These are phyloP conservation scores for Dactylorhiza incarnata DNA, from an alignment of 106 monocot species.

Conservation along the genomic window DNA sequence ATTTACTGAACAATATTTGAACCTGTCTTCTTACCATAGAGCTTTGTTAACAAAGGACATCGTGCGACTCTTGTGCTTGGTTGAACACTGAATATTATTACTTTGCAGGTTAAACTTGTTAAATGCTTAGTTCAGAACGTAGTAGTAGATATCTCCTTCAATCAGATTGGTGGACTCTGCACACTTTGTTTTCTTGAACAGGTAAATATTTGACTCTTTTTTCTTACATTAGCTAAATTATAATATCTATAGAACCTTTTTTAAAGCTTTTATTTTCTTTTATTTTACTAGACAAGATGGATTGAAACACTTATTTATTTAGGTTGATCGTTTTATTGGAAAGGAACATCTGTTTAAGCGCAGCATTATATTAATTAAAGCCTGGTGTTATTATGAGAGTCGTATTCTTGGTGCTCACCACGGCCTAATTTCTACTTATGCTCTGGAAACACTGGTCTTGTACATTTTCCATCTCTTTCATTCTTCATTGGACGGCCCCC, in stretches of 20 bases:
- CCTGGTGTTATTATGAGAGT: conserved; percentile 98
- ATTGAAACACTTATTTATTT: conserved; percentile 5
- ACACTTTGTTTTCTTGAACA: conserved; percentile 88
- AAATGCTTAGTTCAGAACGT: conserved; percentile 92
- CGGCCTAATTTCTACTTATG: conserved; percentile 90
- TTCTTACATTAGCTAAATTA: neutral
- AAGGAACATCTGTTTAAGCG: conserved; percentile 83
- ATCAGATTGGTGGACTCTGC: conserved; percentile 83
- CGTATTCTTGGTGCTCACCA: conserved; percentile 96
- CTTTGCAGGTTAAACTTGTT: conserved; percentile 79
- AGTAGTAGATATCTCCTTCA: conserved; percentile 91
- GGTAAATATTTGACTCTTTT: conserved; percentile 19
- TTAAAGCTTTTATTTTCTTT: neutral
- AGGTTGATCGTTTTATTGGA: conserved; percentile 71
- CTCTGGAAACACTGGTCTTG: conserved; percentile 82
- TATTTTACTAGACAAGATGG: neutral
- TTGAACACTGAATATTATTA: neutral
- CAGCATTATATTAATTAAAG: conserved; percentile 87
- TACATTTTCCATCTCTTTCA: conserved; percentile 83
- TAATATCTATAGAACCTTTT: neutral
- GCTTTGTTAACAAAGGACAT: neutral
- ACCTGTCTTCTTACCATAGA: neutral
- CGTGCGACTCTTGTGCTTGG: neutral
- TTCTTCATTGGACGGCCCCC: conserved; percentile 61
- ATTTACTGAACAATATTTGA: neutral